Evolutionary conservation across 305 asterid species (phyloP), one percentile per base, ranked within the genome.

Genomic region (Andrographis paniculata): DNA sequence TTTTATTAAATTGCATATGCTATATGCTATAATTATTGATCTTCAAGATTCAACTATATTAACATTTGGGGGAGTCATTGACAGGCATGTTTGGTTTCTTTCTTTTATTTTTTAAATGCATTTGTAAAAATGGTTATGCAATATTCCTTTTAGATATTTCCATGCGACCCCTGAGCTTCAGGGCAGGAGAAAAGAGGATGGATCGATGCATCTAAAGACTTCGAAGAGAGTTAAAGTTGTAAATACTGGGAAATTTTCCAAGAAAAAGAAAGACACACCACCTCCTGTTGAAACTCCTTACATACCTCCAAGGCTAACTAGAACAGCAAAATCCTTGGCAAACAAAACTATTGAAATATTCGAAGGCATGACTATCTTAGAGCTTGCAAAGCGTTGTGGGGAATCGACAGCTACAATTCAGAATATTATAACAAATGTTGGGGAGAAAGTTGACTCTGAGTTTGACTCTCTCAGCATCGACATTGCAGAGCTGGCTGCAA

Each of bases 371-470:
- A 64, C 94, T 18, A 61, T 75, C 57, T 35, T 52, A 56, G 99
- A 91, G 78, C 87, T 91, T 48, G 79, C 99, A 45, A 70, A 83
- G 63, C 95, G 78, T 46, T 78, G 93, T 69, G 95, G 96, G 59
- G 87, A 77, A 66, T 59, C 87, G 36, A 52, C 65, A 60, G 37
- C 77, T 65, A 61, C 77, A 12, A 53, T 87, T 67, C 93, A 86
- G 71, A 72, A 75, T 64, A 73, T 91, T 60, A 82, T 91, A 54
- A 44, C 65, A 38, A 81, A 79, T 74, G 94, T 80, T 36, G 99
- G 96, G 56, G 99, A 91, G 64, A 86, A 77, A 68, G 80, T 74
- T 75, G 87, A 70, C 55, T 91, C 99, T 3, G 96, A 91, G 66
- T 91, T 73, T 17, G 96, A 83, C 19, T 50, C 77, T 50, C 75